Evolutionary conservation across 352 stramenopile species (phyloP), one percentile per base, ranked within the genome.

Genomic region (Thalassiosira hispida): DNA sequence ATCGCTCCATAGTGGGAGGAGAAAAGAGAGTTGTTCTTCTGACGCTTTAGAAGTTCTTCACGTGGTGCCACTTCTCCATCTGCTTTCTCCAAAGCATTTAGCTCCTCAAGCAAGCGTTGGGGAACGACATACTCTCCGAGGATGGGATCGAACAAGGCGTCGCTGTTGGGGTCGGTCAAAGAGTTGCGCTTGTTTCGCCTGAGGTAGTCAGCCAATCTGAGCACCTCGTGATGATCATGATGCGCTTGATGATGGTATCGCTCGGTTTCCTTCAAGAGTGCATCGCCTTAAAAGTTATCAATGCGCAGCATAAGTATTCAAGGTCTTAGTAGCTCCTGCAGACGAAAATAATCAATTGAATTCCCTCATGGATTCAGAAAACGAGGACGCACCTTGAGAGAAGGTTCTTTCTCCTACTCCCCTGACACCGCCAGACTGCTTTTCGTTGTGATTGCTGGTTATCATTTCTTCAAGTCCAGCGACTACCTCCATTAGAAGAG

Each of bases 211-310:
- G 29, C 35, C 23, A 67, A 51, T 66, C 0, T 64, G 23, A 57
- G 33, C 33, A 22, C 29, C 25, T 76, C 25, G 18, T 40, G 27
- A 61, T 63, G 35, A 56, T 81, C 53, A 35, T 57, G 61, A 27
- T 73, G 35, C 22, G 29, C 40, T 52, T 73, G 22, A 31, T 79
- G 71, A 25, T 69, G 76, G 6, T 47, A 47, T 47, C 67, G 27
- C 22, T 73, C 47, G 29, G 53, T 12, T 49, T 71, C 73, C 22
- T 62, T 62, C 0, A 82, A 82, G 11, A 82, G 65, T 63, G 65
- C 25, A 38, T 82, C 73, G 9, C 65, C 73, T 40, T 25, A n/a
- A 9, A 5, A 52, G 1, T n/a, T n/a, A n/a, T n/a, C n/a, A n/a
- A n/a, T n/a, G n/a, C n/a, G n/a, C n/a, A n/a, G n/a, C n/a, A n/a